Percentiles rank a stretch among this genome's conserved stretches.
phyloP scores from a whole-genome alignment of 768 basidiomycete genomes.

The Hygrophorus russula region DNA sequence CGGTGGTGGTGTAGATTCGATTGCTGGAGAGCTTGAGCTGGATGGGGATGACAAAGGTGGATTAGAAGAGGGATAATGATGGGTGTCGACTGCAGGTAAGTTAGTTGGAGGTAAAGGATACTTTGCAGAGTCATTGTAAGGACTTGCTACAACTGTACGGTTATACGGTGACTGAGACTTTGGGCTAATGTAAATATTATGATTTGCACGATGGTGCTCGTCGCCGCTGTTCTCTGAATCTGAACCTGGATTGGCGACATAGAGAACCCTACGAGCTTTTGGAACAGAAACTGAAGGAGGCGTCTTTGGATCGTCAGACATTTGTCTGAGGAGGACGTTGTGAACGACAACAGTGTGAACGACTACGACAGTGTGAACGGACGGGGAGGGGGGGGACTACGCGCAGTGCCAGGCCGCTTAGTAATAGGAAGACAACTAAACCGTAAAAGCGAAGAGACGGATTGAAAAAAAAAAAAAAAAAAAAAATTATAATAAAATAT shows the following conservation, averaged over 20 bases:
- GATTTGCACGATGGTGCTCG: slow-evolving; percentile 12
- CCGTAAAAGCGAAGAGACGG: too few relatives aligned
- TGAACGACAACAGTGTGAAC: background rate
- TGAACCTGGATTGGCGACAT: slow-evolving; percentile 52
- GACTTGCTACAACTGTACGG: background rate
- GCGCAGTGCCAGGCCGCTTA: too few relatives aligned
- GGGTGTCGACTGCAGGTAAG: slow-evolving; percentile 18
- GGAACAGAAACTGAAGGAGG: slow-evolving; percentile 12
- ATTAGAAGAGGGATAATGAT: slow-evolving; percentile 30
- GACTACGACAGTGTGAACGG: background rate
- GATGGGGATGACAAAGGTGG: slow-evolving; percentile 62
- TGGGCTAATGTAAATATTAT: slow-evolving; percentile 5
- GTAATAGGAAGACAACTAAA: too few relatives aligned
- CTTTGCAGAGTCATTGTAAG: background rate
- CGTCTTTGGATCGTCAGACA: slow-evolving; percentile 50
- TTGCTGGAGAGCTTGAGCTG: slow-evolving; percentile 49
- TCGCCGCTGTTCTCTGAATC: slow-evolving; percentile 25
- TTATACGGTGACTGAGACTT: background rate
- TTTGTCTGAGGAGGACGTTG: slow-evolving; percentile 12
- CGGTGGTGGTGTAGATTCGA: slow-evolving; percentile 60
- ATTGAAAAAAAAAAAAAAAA: too few relatives aligned
- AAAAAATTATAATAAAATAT: too few relatives aligned
- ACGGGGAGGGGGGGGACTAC: background rate
- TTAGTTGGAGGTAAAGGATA: slow-evolving; percentile 15
- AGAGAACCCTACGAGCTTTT: slow-evolving; percentile 32